These are phyloP conservation scores for Triticum aestivum DNA, from an alignment of 176 grass and related monocot species.

Conservation along the genomic window DNA sequence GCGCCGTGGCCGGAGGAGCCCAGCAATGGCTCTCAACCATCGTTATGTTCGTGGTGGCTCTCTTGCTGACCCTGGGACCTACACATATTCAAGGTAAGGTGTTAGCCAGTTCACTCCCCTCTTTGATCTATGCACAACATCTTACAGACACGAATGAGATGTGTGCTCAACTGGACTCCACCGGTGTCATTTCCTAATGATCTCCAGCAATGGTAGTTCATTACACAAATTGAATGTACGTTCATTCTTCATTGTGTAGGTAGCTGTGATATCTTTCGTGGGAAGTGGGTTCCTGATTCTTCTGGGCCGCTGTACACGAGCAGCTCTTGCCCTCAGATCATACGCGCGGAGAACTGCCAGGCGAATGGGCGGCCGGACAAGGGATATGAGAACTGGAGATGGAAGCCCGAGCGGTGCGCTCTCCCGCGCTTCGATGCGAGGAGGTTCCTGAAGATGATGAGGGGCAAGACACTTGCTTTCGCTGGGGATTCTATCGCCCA, in stretches of 20 bases:
- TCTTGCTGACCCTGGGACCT: conserved; percentile 43
- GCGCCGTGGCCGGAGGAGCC: background rate
- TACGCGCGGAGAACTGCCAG: conserved; percentile 76
- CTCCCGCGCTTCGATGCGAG: conserved; percentile 70
- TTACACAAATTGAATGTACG: background rate
- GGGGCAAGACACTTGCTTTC: conserved; percentile 85
- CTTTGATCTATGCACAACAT: too few species aligned
- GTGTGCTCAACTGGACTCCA: too few species aligned
- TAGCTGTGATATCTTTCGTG: conserved; percentile 65
- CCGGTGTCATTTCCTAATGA: too few species aligned
- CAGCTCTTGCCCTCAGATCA: conserved; percentile 82
- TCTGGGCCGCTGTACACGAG: conserved; percentile 72
- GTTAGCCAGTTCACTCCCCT: background rate
- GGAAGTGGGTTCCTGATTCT: conserved; percentile 73
- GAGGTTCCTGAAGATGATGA: conserved; percentile 89
- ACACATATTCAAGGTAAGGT: conserved; percentile 17
- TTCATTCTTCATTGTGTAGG: conserved; percentile 33
- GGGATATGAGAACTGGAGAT: conserved; percentile 87
- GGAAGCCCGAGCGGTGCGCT: conserved; percentile 69
- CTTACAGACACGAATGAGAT: too few species aligned
- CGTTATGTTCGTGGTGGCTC: conserved; percentile 28
- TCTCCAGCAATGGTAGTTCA: background rate
- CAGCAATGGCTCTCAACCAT: conserved; percentile 43
- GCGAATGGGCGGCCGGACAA: conserved; percentile 83
- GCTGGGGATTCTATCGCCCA: conserved; percentile 83